phyloP scores from a whole-genome alignment of 2,329 filamentous ascomycete species.

The Penicillium sp. region DNA sequence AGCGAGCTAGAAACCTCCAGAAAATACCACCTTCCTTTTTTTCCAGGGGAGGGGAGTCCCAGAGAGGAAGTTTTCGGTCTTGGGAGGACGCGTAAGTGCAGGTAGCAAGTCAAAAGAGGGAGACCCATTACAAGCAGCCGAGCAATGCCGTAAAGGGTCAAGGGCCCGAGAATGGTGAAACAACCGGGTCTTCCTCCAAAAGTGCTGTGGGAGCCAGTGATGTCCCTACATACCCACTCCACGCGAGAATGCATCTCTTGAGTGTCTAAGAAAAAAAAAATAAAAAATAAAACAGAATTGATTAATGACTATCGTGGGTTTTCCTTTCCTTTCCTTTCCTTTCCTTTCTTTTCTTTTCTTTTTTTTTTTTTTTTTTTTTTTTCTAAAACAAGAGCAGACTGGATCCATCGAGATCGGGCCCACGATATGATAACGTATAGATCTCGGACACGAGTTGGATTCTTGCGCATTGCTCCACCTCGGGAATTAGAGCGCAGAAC shows the following conservation, averaged over 20 bases:
- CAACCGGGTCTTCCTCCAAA: conserved; percentile 15
- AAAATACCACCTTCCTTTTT: neutral
- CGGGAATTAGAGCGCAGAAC: neutral
- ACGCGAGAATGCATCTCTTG: conserved; percentile 8
- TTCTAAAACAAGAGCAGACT: neutral
- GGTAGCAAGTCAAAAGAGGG: conserved; percentile 23
- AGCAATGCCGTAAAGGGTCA: conserved; percentile 22
- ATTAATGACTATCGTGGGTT: too few relatives aligned
- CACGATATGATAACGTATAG: neutral
- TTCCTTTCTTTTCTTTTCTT: too few relatives aligned
- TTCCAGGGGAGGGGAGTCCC: neutral
- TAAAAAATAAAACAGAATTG: neutral
- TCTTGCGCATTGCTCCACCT: neutral
- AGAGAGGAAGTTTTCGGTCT: conserved; percentile 1
- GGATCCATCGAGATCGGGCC: neutral
- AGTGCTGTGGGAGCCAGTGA: conserved; percentile 12
- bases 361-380: too few relatives aligned
- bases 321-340: too few relatives aligned
- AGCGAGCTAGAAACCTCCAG: neutral
- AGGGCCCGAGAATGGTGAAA: conserved; percentile 34
- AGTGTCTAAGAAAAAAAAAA: neutral
- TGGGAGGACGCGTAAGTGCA: conserved; percentile 30
- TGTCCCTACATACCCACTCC: conserved; percentile 11
- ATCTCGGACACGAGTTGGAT: neutral
- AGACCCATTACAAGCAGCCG: conserved; percentile 12